These are phyloP conservation scores for Leccinum olivaceopallidum DNA, from an alignment of 768 basidiomycete species.

Conservation along the genomic window DNA sequence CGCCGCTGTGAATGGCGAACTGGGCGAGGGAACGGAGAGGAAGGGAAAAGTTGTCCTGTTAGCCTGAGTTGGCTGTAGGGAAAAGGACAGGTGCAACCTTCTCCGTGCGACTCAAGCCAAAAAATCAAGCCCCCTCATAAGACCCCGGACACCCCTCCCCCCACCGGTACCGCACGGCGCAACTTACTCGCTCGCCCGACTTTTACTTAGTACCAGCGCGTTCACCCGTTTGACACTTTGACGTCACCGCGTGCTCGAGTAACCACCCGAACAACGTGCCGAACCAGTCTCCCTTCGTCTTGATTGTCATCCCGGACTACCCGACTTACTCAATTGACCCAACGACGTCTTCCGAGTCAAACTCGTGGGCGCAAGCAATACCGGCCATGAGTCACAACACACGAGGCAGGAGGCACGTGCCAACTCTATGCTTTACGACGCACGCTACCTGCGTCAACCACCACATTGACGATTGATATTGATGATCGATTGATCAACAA, in stretches of 20 bases:
- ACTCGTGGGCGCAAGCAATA: no score
- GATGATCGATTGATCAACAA: neutral
- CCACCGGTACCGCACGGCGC: constrained; percentile 12
- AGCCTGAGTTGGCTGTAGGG: constrained; percentile 38
- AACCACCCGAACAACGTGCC: neutral
- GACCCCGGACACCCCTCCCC: constrained; percentile 30
- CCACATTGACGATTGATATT: neutral
- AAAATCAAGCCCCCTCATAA: constrained; percentile 28
- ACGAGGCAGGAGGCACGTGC: neutral
- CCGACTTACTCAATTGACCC: neutral
- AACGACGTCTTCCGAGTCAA: no score
- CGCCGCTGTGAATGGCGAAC: constrained; percentile 40
- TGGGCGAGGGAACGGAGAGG: constrained; percentile 23
- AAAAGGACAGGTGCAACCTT: constrained; percentile 37
- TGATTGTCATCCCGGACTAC: constrained; percentile 8
- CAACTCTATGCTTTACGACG: no score
- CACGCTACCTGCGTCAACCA: neutral
- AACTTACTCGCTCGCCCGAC: neutral
- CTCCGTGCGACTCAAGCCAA: constrained; percentile 35
- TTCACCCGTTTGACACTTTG: neutral
- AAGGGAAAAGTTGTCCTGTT: constrained; percentile 28
- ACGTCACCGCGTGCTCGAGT: neutral
- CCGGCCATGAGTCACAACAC: no score
- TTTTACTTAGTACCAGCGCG: neutral
- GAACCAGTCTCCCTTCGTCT: constrained; percentile 38